Percentiles rank a stretch among this genome's conserved stretches.
These are phyloP conservation scores for Lactarius sanguifluus DNA, from an alignment of 768 basidiomycete species.

Conservation along the genomic window DNA sequence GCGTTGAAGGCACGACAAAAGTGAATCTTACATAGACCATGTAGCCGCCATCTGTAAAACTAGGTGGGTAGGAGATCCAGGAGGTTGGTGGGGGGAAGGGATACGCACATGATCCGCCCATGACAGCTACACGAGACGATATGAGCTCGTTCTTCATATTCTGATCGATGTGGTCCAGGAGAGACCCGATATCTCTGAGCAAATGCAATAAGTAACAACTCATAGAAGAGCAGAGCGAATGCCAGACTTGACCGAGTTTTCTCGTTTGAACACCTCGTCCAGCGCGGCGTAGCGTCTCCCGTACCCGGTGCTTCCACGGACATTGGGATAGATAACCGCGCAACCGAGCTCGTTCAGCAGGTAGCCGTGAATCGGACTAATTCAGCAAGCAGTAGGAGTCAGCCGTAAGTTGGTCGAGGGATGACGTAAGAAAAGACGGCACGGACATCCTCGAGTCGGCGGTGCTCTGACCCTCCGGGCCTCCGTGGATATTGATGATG, in stretches of 20 bases:
- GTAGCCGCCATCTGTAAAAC: slow-evolving; percentile 21
- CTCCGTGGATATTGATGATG: slow-evolving; percentile 43
- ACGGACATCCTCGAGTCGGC: slow-evolving; percentile 38
- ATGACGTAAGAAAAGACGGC: background rate
- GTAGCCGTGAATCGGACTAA: slow-evolving; percentile 39
- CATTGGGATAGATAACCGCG: slow-evolving; percentile 45
- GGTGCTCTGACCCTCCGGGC: slow-evolving; percentile 41
- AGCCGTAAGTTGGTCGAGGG: background rate
- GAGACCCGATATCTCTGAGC: slow-evolving; percentile 40
- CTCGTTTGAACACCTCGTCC: slow-evolving; percentile 45
- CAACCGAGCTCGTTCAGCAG: slow-evolving; percentile 44
- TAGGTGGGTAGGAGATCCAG: background rate
- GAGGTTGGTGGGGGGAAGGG: background rate
- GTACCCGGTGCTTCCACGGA: slow-evolving; percentile 45
- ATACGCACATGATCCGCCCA: slow-evolving; percentile 43
- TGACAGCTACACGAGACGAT: slow-evolving; percentile 42
- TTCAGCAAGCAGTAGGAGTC: background rate
- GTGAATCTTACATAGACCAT: slow-evolving; percentile 23
- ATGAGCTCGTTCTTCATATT: slow-evolving; percentile 39
- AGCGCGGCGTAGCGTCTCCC: slow-evolving; percentile 42
- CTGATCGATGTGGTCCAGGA: slow-evolving; percentile 40
- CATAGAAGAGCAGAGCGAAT: background rate
- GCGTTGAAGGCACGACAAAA: background rate
- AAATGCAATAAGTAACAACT: background rate
- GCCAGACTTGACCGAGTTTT: slow-evolving; percentile 44